These are phyloP conservation scores for Diaporthe velutina DNA, from an alignment of 2,329 filamentous ascomycete genomes.

Conservation along the genomic window DNA sequence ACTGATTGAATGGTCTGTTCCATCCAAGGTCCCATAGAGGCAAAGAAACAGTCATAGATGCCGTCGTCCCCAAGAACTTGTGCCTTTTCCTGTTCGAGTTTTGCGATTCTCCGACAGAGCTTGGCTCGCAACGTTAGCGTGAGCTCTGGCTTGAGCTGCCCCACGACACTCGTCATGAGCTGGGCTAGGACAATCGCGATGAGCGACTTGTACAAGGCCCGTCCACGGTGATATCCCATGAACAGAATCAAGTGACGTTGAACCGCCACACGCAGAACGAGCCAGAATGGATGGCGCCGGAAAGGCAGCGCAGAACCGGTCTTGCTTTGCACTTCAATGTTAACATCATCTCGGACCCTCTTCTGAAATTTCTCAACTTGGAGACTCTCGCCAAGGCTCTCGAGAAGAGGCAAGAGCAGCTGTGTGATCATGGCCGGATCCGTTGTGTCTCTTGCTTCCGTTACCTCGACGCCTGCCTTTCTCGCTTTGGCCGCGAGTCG, in stretches of 20 bases:
- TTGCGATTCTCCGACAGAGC: constrained; percentile 67
- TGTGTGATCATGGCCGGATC: constrained; percentile 69
- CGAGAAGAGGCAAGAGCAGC: constrained; percentile 71
- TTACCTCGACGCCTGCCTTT: constrained; percentile 62
- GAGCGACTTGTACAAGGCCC: constrained; percentile 68
- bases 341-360: constrained; percentile 71
- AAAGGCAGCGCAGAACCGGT: constrained; percentile 63
- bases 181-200: constrained; percentile 61
- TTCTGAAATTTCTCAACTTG: constrained; percentile 61
- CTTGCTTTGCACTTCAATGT: constrained; percentile 49
- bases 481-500: constrained; percentile 61
- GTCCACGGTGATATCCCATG: constrained; percentile 56
- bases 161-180: constrained; percentile 56
- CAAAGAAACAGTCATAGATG: constrained; percentile 47
- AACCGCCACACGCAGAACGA: constrained; percentile 69
- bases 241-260: constrained; percentile 61
- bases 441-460: constrained; percentile 70
- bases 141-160: constrained; percentile 51
- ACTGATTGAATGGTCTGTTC: constrained; percentile 47
- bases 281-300: constrained; percentile 72
- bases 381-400: constrained; percentile 59
- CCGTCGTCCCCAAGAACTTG: constrained; percentile 31
- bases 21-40: constrained; percentile 45
- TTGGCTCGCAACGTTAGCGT: constrained; percentile 60
- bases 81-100: constrained; percentile 61